Evolutionary conservation across 2,329 filamentous ascomycete species (phyloP), one percentile per base, ranked within the genome.

Genomic region (Colletotrichum sp.): DNA sequence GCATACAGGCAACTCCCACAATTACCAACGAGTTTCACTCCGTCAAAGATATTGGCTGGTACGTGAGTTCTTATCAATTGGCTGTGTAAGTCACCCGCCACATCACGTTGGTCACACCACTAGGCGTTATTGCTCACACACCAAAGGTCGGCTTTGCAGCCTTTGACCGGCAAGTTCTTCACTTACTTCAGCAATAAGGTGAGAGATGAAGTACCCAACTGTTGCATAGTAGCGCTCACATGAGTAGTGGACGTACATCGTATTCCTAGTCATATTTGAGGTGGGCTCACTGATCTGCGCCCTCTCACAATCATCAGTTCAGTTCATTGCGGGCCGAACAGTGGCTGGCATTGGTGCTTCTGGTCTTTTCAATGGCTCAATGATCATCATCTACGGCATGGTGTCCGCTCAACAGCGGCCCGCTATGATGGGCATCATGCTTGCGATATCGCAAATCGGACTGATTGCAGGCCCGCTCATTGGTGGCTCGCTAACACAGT

Each of bases 31-130:
- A 88, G 32, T 88, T 90, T 79, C 85, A 89, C 70, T 87, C 88
- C 15, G 81, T 90, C 1, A 80, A 82, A 7, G 89, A 91, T 77
- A 87, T 91, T 13, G 90, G 89, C 49, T 92, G 90, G 90, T 91
- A 91, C 79, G 87, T 86, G 7, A 87, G 86, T 70, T 86, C 87
- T 28, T 90, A 89, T 78, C 85, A 87, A 36, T 85, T 90, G 7
- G 92, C 68, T 6, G 55, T 70, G 83, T 90, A 67, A 81, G 87
- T n/a, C 88, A 82, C 82, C 83, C 1, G 83, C 62, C 78, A 72
- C 34, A 16, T 66, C 12, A n/a, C 15, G 24, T 32, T 57, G 24
- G 49, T 8, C 7, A 18, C 6, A 28, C 3, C 3, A 26, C 1
- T 4, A 9, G 55, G 4, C 15, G 5, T 15, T 59, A 0, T 16